A percentile compares a stretch with the other conserved stretches of the same genome.
Evolutionary conservation across 352 stramenopile species (phyloP).

Genomic region (Nothophytophthora sp.): DNA sequence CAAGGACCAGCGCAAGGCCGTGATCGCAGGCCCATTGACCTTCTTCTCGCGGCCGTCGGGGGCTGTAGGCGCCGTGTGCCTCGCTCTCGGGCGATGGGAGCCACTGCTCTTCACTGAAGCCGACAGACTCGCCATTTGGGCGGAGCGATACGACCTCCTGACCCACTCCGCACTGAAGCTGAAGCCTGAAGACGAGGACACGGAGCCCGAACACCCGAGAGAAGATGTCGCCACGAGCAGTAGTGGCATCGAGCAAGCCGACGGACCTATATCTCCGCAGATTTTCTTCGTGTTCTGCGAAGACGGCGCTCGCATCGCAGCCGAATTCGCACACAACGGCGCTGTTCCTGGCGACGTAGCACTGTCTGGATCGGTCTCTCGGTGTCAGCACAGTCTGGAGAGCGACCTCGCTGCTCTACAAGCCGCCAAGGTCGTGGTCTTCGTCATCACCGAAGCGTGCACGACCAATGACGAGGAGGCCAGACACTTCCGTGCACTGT

Average conservation of each 20-base stretch:
- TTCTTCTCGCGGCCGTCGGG: conserved; percentile 48
- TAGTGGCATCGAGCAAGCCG: too few species aligned
- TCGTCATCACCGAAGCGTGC: conserved; percentile 44
- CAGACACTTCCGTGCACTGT: conserved; percentile 23
- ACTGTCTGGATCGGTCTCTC: conserved; percentile 8
- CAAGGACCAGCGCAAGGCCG: conserved; percentile 41
- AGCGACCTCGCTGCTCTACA: conserved; percentile 22
- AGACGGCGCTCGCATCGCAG: conserved; percentile 1
- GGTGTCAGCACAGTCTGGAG: conserved; percentile 15
- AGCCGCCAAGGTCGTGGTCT: conserved; percentile 21
- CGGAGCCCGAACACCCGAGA: background rate
- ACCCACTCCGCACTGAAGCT: conserved; percentile 8
- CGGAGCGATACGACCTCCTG: conserved; percentile 19
- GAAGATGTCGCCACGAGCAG: background rate
- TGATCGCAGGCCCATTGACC: conserved; percentile 37
- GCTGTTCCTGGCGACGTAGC: conserved; percentile 2
- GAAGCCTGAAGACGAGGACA: background rate
- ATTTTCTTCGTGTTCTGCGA: conserved; percentile 23
- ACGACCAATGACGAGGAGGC: conserved; percentile 5
- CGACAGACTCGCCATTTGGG: conserved; percentile 12
- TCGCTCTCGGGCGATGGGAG: conserved; percentile 45
- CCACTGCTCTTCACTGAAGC: conserved; percentile 27
- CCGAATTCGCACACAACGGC: conserved; percentile 16
- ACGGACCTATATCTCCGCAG: conserved; percentile 1
- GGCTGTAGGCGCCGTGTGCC: conserved; percentile 44